phyloP scores from a whole-genome alignment of 441 rosid species.

The Mallotus repandus region DNA sequence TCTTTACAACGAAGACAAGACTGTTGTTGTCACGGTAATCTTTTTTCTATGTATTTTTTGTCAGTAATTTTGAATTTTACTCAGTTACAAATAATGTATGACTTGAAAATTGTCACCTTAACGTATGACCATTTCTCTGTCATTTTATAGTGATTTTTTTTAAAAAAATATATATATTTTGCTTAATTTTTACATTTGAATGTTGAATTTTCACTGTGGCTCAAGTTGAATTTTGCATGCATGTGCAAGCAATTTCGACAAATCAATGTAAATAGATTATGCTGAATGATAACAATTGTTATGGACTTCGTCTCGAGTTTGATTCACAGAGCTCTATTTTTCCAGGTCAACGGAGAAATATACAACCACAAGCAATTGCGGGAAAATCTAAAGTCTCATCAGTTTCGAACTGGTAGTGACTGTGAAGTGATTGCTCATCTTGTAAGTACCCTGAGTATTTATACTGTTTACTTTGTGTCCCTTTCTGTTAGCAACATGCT shows the following conservation, averaged over 20 bases:
- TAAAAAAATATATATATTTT: neutral
- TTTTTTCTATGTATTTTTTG: neutral
- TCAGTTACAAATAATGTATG: neutral
- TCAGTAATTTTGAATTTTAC: neutral
- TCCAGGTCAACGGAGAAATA: conserved; percentile 95
- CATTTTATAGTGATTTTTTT: neutral
- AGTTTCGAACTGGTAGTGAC: conserved; percentile 92
- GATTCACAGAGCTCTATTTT: neutral
- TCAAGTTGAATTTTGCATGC: too few relatives aligned
- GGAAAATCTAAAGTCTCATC: conserved; percentile 62
- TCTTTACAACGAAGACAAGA: conserved; percentile 87
- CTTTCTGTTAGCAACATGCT: neutral
- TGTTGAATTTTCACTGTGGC: neutral
- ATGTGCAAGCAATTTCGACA: neutral
- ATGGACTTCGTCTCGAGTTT: neutral
- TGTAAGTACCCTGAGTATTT: conserved; percentile 47
- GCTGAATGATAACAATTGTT: conserved; percentile 1
- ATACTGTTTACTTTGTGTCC: neutral
- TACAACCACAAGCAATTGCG: conserved; percentile 79
- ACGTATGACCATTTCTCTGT: neutral
- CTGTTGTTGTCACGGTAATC: conserved; percentile 82
- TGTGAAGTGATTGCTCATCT: conserved; percentile 99
- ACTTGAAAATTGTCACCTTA: neutral
- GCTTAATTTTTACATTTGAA: neutral
- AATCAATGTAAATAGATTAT: neutral